Base-by-base conservation (phyloP, 768 basidiomycete genomes). In the Trichaptum fuscoviolaceum region DNA sequence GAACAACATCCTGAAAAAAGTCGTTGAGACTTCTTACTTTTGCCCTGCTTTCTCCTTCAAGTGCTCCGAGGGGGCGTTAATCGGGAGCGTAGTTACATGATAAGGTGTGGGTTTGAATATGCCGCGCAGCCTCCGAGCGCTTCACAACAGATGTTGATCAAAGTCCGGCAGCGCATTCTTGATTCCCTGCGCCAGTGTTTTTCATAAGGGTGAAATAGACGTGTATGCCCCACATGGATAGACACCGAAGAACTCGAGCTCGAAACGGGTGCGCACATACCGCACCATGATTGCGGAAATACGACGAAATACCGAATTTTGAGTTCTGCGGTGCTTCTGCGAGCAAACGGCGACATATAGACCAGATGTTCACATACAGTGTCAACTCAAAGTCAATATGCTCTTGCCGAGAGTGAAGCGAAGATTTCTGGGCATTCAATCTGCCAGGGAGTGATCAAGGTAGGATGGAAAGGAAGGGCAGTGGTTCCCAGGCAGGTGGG, bases 211-310 rank as follows among this genome's bases (percentile, higher is more conserved):
- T 52, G 42, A 52, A 52, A 20, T 30, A 30, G 30, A 30, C 8
- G 15, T 12, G 42, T 20, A 6, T 52, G 42, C 42, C 42, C 42
- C 42, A 52, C 42, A 52, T 52, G 42, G 42, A 52, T 52, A 52
- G 42, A 52, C 42, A 52, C 42, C 42, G 42, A 3, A 8, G 42
- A 52, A 2, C 6, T 52, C 42, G 42, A 52, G 42, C 42, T 20
- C 20, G 42, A 52, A 52, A 52, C 42, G 42, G 42, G 42, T 52
- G 42, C 42, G 42, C 42, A 52, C 15, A 52, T 20, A 52, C 42
- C 42, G 42, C 42, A 52, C 42, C 42, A 52, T 52, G 42, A 52
- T 52, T 52, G 42, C 42, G 42, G 42, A 52, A 52, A 52, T 52
- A 52, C 42, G 42, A 52, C 42, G 42, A 52, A 52, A 52, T 52